Conservation (phyloP, 805 yeast species). For the Metschnikowia kofuensis region DNA sequence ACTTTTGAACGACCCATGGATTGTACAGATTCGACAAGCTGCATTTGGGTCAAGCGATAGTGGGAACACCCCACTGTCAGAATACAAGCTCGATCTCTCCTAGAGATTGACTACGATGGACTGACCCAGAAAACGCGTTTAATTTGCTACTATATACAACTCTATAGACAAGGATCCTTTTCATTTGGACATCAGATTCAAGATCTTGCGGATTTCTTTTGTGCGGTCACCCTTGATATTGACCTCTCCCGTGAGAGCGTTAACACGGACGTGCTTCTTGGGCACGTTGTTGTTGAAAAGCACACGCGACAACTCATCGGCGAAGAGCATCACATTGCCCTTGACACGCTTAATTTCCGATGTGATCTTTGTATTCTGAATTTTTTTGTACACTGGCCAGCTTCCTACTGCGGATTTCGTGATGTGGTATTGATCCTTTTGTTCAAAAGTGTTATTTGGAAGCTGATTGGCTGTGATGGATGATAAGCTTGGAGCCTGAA, state of each 20-base stretch:
- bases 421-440: slow-evolving; percentile 36
- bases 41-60: slow-evolving; percentile 52
- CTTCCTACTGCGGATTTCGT: slow-evolving; percentile 59
- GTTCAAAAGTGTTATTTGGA: slow-evolving; percentile 31
- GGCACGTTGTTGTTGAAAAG: slow-evolving; percentile 21
- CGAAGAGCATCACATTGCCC: slow-evolving; percentile 66
- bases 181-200: slow-evolving; percentile 18
- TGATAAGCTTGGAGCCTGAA: slow-evolving; percentile 27
- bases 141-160: slow-evolving; percentile 3
- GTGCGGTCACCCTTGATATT: slow-evolving; percentile 42
- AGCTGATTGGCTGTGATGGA: slow-evolving; percentile 15
- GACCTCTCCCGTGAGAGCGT: slow-evolving; percentile 32
- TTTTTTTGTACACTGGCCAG: slow-evolving; percentile 77
- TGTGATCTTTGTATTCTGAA: slow-evolving; percentile 59
- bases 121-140: background rate
- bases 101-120: background rate
- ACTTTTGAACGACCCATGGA: slow-evolving; percentile 87
- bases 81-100: slow-evolving; percentile 12
- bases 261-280: slow-evolving; percentile 34
- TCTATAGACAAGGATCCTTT: background rate
- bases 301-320: slow-evolving; percentile 56
- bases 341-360: slow-evolving; percentile 72
- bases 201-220: slow-evolving; percentile 26
- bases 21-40: slow-evolving; percentile 62
- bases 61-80: slow-evolving; percentile 37